phyloP scores from a whole-genome alignment of 1,139 yeast species.

The Magnusiomyces paraingens region DNA sequence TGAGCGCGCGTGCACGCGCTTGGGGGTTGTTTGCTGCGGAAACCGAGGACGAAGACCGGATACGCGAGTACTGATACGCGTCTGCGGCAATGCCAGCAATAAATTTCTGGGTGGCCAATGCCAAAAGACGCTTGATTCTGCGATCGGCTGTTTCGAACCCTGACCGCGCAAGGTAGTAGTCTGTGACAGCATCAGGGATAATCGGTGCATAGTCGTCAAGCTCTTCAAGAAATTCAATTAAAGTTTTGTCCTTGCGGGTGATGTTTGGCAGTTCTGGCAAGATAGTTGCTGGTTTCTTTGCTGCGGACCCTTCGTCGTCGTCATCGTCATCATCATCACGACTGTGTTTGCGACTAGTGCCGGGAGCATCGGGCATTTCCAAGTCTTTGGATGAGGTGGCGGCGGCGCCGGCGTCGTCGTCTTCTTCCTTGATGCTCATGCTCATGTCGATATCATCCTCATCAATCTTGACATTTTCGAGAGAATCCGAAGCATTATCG shows the following conservation, averaged over 20 bases:
- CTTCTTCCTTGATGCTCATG: neutral
- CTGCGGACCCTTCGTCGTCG: constrained; percentile 11
- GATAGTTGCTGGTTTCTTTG: constrained; percentile 2
- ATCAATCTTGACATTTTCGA: constrained; percentile 6
- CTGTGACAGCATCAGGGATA: constrained; percentile 97
- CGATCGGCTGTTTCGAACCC: constrained; percentile 82
- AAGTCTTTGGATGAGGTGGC: neutral
- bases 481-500: neutral
- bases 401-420: neutral
- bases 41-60: constrained; percentile 76
- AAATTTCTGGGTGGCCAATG: constrained; percentile 93
- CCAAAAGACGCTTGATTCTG: constrained; percentile 76
- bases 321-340: constrained; percentile 20
- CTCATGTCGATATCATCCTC: constrained; percentile 5
- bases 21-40: constrained; percentile 82
- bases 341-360: constrained; percentile 1
- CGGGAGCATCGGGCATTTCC: neutral
- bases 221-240: constrained; percentile 76
- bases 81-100: constrained; percentile 92
- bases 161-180: constrained; percentile 79
- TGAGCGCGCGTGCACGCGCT: constrained; percentile 70
- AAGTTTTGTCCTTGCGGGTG: constrained; percentile 77
- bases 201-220: constrained; percentile 96
- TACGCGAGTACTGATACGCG: constrained; percentile 91
- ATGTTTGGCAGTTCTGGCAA: constrained; percentile 46